These are phyloP conservation scores for Zygosaccharomyces sapae DNA, from an alignment of 1,139 yeast genomes.

Conservation along the genomic window DNA sequence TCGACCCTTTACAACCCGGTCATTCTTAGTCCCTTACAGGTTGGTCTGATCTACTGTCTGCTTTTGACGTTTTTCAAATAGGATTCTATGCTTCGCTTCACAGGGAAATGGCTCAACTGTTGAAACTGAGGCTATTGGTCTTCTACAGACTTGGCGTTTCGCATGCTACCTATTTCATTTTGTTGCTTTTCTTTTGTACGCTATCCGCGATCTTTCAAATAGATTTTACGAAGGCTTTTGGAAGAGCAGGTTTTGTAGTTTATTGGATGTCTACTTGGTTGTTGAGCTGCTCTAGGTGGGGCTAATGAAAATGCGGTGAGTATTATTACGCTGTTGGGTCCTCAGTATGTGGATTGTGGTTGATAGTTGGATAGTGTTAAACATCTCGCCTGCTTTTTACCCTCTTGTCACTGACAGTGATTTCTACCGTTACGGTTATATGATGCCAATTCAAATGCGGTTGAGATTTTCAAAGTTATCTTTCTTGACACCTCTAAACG, in stretches of 20 bases:
- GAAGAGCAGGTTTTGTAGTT: constrained; percentile 58
- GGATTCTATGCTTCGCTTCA: constrained; percentile 56
- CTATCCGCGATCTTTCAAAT: constrained; percentile 58
- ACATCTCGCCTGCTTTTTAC: constrained; percentile 58
- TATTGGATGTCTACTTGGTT: constrained; percentile 61
- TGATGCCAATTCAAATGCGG: constrained; percentile 59
- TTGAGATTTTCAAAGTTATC: constrained; percentile 52
- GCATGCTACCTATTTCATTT: constrained; percentile 46
- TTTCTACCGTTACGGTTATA: constrained; percentile 62
- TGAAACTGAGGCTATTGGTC: constrained; percentile 46
- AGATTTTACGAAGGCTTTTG: constrained; percentile 50
- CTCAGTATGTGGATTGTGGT: constrained; percentile 60
- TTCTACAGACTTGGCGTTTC: constrained; percentile 48
- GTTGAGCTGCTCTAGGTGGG: constrained; percentile 57
- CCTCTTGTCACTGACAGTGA: constrained; percentile 51
- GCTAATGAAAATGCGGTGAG: constrained; percentile 57
- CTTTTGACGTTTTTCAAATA: constrained; percentile 61
- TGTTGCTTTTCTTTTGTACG: constrained; percentile 52
- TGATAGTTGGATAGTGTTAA: constrained; percentile 57
- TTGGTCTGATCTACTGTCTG: constrained; percentile 71
- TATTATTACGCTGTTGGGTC: constrained; percentile 43
- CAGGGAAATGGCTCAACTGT: constrained; percentile 42
- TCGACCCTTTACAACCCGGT: constrained; percentile 50
- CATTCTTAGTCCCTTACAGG: constrained; percentile 61
- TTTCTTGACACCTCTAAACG: constrained; percentile 55